Evolutionary conservation across 495 filamentous ascomycete species (phyloP).

Genomic region (Aspergillus avenaceus): DNA sequence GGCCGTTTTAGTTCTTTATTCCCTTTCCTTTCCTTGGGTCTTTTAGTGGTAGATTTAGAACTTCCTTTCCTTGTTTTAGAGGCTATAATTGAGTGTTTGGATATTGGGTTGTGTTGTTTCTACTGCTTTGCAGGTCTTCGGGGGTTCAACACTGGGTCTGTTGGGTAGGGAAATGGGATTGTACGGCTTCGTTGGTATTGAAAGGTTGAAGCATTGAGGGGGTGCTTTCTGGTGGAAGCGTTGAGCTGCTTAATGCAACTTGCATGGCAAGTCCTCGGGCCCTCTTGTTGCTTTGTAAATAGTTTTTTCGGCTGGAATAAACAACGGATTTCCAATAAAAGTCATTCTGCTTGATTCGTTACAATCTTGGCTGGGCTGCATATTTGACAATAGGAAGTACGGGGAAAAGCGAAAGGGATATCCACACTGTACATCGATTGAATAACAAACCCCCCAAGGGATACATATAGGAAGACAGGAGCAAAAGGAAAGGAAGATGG

Average conservation of each 20-base stretch:
- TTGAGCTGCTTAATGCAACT: neutral
- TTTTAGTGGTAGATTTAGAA: no score
- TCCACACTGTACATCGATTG: neutral
- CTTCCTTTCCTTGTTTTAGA: no score
- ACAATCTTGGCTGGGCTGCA: neutral
- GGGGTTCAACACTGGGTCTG: no score
- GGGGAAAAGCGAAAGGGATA: neutral
- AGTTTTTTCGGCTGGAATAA: neutral
- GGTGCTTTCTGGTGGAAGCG: neutral
- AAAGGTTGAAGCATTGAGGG: no score
- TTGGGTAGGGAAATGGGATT: no score
- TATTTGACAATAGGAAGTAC: neutral
- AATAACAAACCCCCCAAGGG: neutral
- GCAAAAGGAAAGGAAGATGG: neutral
- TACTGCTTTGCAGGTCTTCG: neutral
- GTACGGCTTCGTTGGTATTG: no score
- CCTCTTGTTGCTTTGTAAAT: neutral
- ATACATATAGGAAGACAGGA: neutral
- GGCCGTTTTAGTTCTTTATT: slow-evolving; percentile 2
- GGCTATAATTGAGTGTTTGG: no score
- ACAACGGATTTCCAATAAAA: neutral
- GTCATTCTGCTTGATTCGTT: neutral
- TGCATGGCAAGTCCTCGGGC: neutral
- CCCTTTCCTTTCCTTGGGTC: slow-evolving; percentile 3
- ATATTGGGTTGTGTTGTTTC: no score